Percentiles rank a stretch among this genome's conserved stretches.
phyloP scores from a whole-genome alignment of 257 asterid species.

The Primulina eburnea region DNA sequence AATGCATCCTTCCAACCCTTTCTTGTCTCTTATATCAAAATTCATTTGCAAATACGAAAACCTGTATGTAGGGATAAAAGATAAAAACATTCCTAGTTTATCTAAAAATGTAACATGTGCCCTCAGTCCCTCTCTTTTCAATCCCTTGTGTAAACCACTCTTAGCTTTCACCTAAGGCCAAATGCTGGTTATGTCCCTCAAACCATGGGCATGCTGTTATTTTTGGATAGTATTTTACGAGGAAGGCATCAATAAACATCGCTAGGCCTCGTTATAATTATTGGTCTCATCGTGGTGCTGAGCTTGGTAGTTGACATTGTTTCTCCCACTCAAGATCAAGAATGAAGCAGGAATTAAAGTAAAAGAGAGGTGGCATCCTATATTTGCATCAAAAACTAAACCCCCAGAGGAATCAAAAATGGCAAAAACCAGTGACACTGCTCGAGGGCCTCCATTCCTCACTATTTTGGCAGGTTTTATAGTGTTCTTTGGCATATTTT shows the following conservation, averaged over 20 bases:
- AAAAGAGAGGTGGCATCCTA: conserved; percentile 28
- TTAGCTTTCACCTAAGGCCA: not conserved
- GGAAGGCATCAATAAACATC: not conserved
- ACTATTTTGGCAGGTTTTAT: conserved; percentile 75
- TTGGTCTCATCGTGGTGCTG: not conserved
- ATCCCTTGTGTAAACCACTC: not conserved
- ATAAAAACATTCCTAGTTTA: too few relatives aligned
- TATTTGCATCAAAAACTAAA: conserved; percentile 45
- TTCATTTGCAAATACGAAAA: too few relatives aligned
- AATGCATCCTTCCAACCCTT: too few relatives aligned
- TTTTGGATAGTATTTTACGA: not conserved
- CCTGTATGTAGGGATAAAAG: not conserved
- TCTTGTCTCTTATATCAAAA: not conserved
- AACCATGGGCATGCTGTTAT: not conserved
- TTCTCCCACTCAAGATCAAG: conserved; percentile 38
- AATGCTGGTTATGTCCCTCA: not conserved
- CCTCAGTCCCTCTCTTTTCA: not conserved
- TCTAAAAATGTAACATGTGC: not conserved
- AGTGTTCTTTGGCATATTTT: conserved; percentile 42
- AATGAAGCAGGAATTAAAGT: conserved; percentile 26
- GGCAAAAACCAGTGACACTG: conserved; percentile 26
- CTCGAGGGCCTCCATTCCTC: conserved; percentile 63
- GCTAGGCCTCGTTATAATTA: not conserved
- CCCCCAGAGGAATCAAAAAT: conserved; percentile 41
- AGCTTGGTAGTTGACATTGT: not conserved